These are phyloP conservation scores for Tetrapisispora namnaoensis DNA, from an alignment of 805 yeast genomes.

Conservation along the genomic window DNA sequence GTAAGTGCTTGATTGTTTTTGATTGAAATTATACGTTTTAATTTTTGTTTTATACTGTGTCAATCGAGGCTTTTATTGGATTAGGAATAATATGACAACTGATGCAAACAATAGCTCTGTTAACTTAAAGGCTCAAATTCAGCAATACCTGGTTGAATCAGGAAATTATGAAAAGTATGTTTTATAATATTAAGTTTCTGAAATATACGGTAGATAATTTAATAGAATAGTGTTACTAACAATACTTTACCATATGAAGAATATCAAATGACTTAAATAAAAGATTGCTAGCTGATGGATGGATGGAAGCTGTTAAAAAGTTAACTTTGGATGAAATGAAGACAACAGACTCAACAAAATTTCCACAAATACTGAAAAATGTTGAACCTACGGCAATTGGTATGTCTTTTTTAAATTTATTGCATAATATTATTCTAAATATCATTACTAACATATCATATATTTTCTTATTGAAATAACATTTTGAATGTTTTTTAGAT, in stretches of 20 bases:
- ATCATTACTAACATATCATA: not conserved
- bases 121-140: constrained; percentile 49
- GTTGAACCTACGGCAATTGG: constrained; percentile 60
- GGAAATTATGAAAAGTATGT: constrained; percentile 66
- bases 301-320: constrained; percentile 68
- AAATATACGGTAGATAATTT: not conserved
- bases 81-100: not conserved
- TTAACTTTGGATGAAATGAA: constrained; percentile 41
- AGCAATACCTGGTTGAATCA: constrained; percentile 57
- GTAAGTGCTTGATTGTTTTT: too few species aligned
- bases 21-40: too few species aligned
- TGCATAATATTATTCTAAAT: constrained; percentile 6
- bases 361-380: constrained; percentile 40
- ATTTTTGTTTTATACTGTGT: too few species aligned
- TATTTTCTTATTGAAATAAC: not conserved
- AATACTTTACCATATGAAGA: constrained; percentile 12
- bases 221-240: not conserved
- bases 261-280: constrained; percentile 55
- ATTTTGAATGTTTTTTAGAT: constrained; percentile 19
- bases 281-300: constrained; percentile 65
- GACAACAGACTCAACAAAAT: constrained; percentile 38
- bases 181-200: too few species aligned
- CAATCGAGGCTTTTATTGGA: not conserved
- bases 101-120: not conserved
- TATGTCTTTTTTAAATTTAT: constrained; percentile 19